These are phyloP conservation scores for Schoenoplectus tabernaemontani DNA, from an alignment of 202 grass and related monocot species.

Conservation along the genomic window DNA sequence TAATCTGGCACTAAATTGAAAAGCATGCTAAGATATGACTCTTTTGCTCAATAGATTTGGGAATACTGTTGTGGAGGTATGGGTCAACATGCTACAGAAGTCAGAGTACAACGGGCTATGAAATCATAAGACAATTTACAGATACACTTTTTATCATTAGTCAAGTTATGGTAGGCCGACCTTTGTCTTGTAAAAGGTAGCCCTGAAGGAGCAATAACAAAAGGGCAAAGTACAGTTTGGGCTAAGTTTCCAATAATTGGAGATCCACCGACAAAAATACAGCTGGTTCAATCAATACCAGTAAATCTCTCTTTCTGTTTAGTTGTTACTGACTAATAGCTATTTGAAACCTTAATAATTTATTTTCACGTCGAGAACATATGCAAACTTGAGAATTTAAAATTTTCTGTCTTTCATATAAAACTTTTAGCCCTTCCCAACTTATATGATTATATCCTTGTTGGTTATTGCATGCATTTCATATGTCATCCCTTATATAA, in stretches of 20 bases:
- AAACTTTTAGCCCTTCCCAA: not conserved
- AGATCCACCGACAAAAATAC: slow-evolving; percentile 13
- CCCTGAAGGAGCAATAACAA: not conserved
- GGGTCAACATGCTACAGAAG: not conserved
- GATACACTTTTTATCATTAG: not conserved
- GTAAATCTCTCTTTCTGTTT: not conserved
- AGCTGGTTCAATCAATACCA: not conserved
- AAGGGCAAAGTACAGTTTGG: not conserved
- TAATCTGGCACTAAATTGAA: not conserved
- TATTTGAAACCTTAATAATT: not conserved
- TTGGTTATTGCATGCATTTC: not conserved
- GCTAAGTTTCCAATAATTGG: slow-evolving; percentile 10
- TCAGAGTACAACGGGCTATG: no score
- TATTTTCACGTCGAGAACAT: not conserved
- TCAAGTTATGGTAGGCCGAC: not conserved
- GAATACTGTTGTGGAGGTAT: slow-evolving; percentile 1
- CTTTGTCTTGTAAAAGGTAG: not conserved
- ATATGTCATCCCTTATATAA: not conserved
- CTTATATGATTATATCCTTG: not conserved
- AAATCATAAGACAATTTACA: slow-evolving; percentile 11
- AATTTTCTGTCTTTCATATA: not conserved
- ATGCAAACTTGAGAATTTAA: not conserved
- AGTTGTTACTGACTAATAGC: not conserved
- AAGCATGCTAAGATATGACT: not conserved
- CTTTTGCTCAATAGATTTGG: not conserved